Evolutionary conservation across 768 basidiomycete species (phyloP), one percentile per base, ranked within the genome.

Genomic region (Artomyces pyxidatus): DNA sequence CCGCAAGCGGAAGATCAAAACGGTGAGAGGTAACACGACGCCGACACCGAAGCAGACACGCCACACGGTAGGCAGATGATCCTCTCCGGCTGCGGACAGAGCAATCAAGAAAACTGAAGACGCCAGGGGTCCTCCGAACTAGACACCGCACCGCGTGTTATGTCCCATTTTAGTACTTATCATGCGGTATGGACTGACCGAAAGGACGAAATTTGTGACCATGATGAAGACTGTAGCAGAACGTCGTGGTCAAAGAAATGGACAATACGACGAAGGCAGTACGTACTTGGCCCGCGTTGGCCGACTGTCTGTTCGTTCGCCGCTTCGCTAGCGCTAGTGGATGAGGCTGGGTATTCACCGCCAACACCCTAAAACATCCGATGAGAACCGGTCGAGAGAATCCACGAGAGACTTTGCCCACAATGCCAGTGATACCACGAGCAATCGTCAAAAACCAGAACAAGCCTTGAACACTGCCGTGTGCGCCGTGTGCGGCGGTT

Each of bases 371-470:
- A 47, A 17, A 35, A 45, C 16, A n/a, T 23, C 12, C 7, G 48
- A 17, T 48, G 26, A 56, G 40, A 21, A 42, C 14, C 26, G 22
- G 21, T 6, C 41, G 46, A 30, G n/a, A 41, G 38, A 35, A 26
- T 4, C 27, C 37, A 22, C 16, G 19, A 37, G 11, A 46, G 21
- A 32, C 19, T 43, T 22, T 37, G 62, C 76, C 59, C 53, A 81
- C 81, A 40, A 83, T 65, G 17, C 83, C 83, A 22, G 82, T 83
- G 28, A 86, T 71, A 37, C 86, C 86, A 49, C 85, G 71, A 14
- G 84, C 80, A 53, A 86, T 62, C 0, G 84, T 85, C 58, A 88
- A 63, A 61, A 81, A 82, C 86, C 86, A 88, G 59, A 87, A 81
- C 38, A 87, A 67, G 17, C 82, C 84, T 43, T 65, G 58, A 26